Conservation (phyloP, 495 filamentous ascomycete genomes). For the Apiosordaria backusii region DNA sequence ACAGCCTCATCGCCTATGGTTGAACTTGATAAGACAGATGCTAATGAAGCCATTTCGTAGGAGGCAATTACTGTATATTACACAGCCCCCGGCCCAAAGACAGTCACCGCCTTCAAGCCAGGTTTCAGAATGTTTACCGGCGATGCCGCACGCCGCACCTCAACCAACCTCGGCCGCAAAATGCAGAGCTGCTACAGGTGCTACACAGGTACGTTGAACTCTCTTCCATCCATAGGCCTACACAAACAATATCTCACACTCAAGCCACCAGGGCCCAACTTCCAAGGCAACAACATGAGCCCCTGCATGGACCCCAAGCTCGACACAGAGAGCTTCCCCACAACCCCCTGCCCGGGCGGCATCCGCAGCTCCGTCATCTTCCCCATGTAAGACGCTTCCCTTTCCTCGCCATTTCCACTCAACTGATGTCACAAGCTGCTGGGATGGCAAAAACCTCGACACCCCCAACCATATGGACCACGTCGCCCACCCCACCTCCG, state of each 20-base stretch:
- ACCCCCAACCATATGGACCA: slow-evolving; percentile 41
- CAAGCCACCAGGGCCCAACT: slow-evolving; percentile 41
- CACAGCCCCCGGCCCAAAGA: slow-evolving; percentile 33
- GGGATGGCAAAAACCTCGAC: slow-evolving; percentile 38
- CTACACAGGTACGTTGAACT: no score
- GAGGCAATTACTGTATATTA: slow-evolving; percentile 36
- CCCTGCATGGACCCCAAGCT: slow-evolving; percentile 40
- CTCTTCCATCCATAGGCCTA: no score
- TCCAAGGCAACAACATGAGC: slow-evolving; percentile 38
- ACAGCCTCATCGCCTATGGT: no score
- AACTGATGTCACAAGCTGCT: no score
- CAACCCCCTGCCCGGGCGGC: slow-evolving; percentile 33
- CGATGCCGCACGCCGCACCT: slow-evolving; percentile 36
- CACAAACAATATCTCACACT: no score
- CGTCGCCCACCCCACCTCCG: slow-evolving; percentile 37
- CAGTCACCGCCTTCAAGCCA: slow-evolving; percentile 50
- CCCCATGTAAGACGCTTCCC: slow-evolving; percentile 33
- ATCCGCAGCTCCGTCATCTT: slow-evolving; percentile 45
- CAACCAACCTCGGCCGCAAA: slow-evolving; percentile 30
- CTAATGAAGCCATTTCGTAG: no score
- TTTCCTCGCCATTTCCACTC: not conserved
- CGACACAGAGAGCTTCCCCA: slow-evolving; percentile 35
- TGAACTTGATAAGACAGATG: no score
- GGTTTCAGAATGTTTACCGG: slow-evolving; percentile 53
- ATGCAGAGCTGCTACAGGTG: slow-evolving; percentile 46